Evolutionary conservation across 768 basidiomycete species (phyloP), one percentile per base, ranked within the genome.

Genomic region (Leucosporidium yakuticum): DNA sequence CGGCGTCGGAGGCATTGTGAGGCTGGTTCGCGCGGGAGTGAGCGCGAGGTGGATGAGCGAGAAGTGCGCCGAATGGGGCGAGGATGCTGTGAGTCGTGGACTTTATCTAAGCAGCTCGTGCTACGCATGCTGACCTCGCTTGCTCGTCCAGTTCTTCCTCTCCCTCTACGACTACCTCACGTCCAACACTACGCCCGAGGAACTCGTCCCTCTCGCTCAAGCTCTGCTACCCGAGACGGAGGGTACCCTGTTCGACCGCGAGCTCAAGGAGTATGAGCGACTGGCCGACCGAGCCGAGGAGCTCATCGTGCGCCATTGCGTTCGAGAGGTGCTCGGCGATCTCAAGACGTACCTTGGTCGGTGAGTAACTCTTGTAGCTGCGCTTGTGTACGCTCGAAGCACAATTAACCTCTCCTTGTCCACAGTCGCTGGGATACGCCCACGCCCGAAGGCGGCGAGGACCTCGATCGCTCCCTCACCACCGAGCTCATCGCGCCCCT

Each of bases 161-260:
- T 90, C 96, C 77, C 79, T 99, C 39, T 92, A 88, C 88, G 80
- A 84, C 19, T 90, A 91, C 74, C 89, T 93, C 84, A 69, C 21
- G 3, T 57, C 58, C 36, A 60, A 66, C 62, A 63, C 47, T 32
- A 53, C 58, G 62, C 62, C 65, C 31, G 54, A 57, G 2, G 56
- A 57, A 4, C 56, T 65, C 5, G 50, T 67, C 17, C 62, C 63
- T 19, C 64, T 62, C 0, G 64, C 64, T 15, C 67, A 73, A 34
- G 57, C 59, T n/a, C 48, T 69, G 19, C 36, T 73, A 32, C 65
- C 67, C 31, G 61, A 63, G 55, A 67, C 63, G 44, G 69, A 68
- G 19, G 67, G 67, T 0, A 68, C 67, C 1, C 83, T 96, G 14
- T 96, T 97, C 73, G 87, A 91, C 64, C 84, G 85, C 70, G 81